Evolutionary conservation across 768 basidiomycete species (phyloP), one percentile per base, ranked within the genome.

Genomic region (Kwoniella dejecticola): DNA sequence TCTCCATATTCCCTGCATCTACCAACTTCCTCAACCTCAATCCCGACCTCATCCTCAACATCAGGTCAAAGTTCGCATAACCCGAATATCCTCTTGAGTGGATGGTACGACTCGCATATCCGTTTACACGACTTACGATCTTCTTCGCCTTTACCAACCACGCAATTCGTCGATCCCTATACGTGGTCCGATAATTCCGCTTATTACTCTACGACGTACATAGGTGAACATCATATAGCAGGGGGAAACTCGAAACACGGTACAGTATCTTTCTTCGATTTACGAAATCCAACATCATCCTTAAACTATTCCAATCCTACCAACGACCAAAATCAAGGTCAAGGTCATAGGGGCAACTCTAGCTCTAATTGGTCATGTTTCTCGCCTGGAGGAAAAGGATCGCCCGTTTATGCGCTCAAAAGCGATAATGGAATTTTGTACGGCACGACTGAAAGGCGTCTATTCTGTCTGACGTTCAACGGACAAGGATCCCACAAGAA

Each of bases 41-140:
- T n/a, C n/a, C n/a, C n/a, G n/a, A n/a, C n/a, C n/a, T n/a, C n/a
- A n/a, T n/a, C n/a, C n/a, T n/a, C n/a, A n/a, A n/a, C n/a, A n/a
- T n/a, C 54, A 19, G 11, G 10, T 11, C 48, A 53, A 13, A 64
- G 66, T n/a, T 36, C 27, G 5, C 74, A 73, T 62, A 57, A 65
- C 36, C 74, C 69, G 11, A 53, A 60, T 4, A 26, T 55, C 0
- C 54, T 76, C 10, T 58, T 76, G 19, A 69, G 66, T 15, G 68
- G 69, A 59, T 76, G 74, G 74, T 76, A 68, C 62, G 74, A 76
- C 59, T 73, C 71, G 1, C 57, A 69, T 44, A 60, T 76, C 24
- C 69, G 74, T 26, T 10, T 76, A n/a, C 69, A 73, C 47, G 74
- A 76, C 55, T 62, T 76, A 8, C 69, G 74, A 2, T 40, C 50